These are phyloP conservation scores for Perkinsus chesapeaki DNA, from an alignment of 169 alveolate species.

Conservation along the genomic window DNA sequence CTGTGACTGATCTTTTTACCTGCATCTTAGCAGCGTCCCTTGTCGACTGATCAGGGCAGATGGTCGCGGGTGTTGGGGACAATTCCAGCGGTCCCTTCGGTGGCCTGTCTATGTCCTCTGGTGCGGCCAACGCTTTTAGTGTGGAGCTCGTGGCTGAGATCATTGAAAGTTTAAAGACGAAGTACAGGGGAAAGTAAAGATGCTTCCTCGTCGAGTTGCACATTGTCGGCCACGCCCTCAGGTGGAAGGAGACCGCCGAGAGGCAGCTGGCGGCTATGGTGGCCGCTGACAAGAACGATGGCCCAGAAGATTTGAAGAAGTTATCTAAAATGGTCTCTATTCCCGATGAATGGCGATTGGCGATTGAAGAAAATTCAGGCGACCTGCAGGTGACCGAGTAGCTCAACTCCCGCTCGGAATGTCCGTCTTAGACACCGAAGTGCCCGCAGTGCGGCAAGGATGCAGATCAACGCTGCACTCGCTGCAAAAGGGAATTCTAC, in stretches of 20 bases:
- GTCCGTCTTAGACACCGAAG: background rate
- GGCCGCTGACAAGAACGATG: background rate
- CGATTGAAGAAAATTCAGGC: background rate
- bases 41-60: background rate
- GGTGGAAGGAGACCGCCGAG: background rate
- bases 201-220: background rate
- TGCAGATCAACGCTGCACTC: background rate
- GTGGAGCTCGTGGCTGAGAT: constrained; percentile 12
- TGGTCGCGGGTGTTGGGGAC: background rate
- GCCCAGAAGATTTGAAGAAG: background rate
- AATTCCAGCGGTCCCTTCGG: background rate
- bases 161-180: background rate
- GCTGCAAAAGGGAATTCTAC: background rate
- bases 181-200: background rate
- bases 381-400: background rate
- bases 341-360: background rate
- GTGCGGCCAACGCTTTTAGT: background rate
- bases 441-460: background rate
- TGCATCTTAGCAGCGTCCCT: background rate
- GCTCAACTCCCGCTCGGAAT: background rate
- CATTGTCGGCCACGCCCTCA: background rate
- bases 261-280: background rate
- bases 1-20: background rate
- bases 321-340: background rate
- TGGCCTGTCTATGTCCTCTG: background rate